These are phyloP conservation scores for Lepiota subincarnata DNA, from an alignment of 768 basidiomycete genomes.

Conservation along the genomic window DNA sequence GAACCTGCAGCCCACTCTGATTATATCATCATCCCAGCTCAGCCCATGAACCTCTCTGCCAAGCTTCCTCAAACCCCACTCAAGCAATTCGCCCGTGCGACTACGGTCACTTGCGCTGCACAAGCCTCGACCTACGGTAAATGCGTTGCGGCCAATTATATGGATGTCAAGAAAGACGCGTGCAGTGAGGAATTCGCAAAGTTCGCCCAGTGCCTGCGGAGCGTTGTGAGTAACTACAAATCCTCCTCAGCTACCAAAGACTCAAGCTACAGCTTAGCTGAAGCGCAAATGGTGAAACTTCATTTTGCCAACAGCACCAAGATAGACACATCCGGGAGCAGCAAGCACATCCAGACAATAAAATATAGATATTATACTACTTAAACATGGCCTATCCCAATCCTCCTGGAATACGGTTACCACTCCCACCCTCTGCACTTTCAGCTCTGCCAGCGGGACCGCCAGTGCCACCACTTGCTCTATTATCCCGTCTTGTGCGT, in stretches of 20 bases:
- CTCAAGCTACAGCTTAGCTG: slow-evolving; percentile 22
- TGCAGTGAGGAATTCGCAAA: slow-evolving; percentile 82
- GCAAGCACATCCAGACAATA: slow-evolving; percentile 2
- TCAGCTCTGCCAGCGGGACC: slow-evolving; percentile 11
- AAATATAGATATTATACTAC: slow-evolving; percentile 11
- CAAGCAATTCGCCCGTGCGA: slow-evolving; percentile 62
- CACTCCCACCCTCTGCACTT: slow-evolving; percentile 4
- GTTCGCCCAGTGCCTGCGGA: slow-evolving; percentile 79
- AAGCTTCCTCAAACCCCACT: slow-evolving; percentile 22
- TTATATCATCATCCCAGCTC: slow-evolving; percentile 5
- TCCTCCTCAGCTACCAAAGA: not conserved
- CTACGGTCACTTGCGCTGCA: slow-evolving; percentile 65
- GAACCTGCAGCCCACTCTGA: not conserved
- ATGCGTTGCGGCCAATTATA: slow-evolving; percentile 80
- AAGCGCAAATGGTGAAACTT: slow-evolving; percentile 29
- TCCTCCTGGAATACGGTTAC: slow-evolving; percentile 31
- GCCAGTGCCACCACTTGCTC: not conserved
- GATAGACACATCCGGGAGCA: not conserved
- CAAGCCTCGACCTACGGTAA: slow-evolving; percentile 82
- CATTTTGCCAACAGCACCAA: not conserved
- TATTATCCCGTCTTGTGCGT: slow-evolving; percentile 16
- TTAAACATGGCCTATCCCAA: slow-evolving; percentile 3
- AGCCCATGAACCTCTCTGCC: slow-evolving; percentile 23
- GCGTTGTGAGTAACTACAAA: slow-evolving; percentile 52
- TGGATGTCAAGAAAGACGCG: slow-evolving; percentile 77